These are phyloP conservation scores for Dactylonectria macrodidyma DNA, from an alignment of 2,329 filamentous ascomycete species.

Conservation along the genomic window DNA sequence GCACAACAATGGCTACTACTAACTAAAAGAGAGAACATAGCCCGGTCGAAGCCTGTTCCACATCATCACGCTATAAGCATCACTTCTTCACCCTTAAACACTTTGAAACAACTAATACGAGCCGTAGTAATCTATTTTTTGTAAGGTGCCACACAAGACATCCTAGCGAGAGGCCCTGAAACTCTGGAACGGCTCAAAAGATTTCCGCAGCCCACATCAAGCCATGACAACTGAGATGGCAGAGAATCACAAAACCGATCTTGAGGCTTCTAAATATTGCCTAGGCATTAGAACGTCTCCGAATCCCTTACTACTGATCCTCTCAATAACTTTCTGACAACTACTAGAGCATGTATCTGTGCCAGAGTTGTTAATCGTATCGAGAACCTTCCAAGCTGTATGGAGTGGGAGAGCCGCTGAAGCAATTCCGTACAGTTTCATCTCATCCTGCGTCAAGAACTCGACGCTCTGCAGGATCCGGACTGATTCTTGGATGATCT, in stretches of 20 bases:
- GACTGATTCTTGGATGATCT: slow-evolving; percentile 37
- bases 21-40: too few species aligned
- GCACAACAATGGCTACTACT: too few species aligned
- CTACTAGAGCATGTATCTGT: background rate
- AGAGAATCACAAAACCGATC: slow-evolving; percentile 2
- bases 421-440: slow-evolving; percentile 56
- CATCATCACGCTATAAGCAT: background rate
- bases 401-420: slow-evolving; percentile 53
- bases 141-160: background rate
- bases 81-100: slow-evolving; percentile 1
- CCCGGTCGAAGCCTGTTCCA: background rate
- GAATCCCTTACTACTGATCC: slow-evolving; percentile 1
- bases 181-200: background rate
- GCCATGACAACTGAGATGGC: slow-evolving; percentile 2
- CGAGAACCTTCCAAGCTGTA: slow-evolving; percentile 27
- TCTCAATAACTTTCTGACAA: slow-evolving; percentile 2
- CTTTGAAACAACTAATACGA: background rate
- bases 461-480: slow-evolving; percentile 53
- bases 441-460: slow-evolving; percentile 56
- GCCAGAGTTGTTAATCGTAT: slow-evolving; percentile 3
- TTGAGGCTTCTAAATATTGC: slow-evolving; percentile 2
- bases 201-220: slow-evolving; percentile 1
- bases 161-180: background rate
- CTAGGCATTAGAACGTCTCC: slow-evolving; percentile 2
- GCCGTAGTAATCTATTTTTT: slow-evolving; percentile 1